Conservation (phyloP, 2,329 filamentous ascomycete genomes). For the Dactylellina drechsleri region DNA sequence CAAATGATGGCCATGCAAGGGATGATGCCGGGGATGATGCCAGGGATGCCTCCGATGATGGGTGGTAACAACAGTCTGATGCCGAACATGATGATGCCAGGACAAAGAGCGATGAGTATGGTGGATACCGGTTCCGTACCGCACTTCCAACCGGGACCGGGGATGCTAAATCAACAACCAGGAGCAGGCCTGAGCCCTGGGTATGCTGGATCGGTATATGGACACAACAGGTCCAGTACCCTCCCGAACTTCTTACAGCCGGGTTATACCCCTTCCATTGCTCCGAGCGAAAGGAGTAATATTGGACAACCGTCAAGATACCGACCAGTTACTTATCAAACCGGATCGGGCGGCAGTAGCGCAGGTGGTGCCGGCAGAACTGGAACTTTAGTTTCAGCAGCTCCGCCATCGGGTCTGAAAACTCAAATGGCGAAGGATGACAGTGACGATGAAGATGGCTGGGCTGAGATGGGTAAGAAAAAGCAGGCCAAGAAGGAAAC, state of each 20-base stretch:
- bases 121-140: conserved; percentile 76
- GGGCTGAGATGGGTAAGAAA: conserved; percentile 76
- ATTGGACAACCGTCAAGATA: conserved; percentile 89
- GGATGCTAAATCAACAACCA: conserved; percentile 37
- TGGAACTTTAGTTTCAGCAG: conserved; percentile 64
- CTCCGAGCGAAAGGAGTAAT: conserved; percentile 94
- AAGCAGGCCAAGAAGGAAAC: conserved; percentile 74
- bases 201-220: conserved; percentile 66
- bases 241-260: conserved; percentile 59
- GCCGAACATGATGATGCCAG: conserved; percentile 61
- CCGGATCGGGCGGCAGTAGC: conserved; percentile 61
- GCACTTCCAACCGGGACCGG: conserved; percentile 60
- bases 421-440: conserved; percentile 63
- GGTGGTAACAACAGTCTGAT: conserved; percentile 56
- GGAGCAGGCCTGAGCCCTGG: conserved; percentile 58
- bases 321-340: conserved; percentile 78
- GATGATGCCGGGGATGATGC: conserved; percentile 60
- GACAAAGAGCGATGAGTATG: conserved; percentile 82
- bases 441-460: conserved; percentile 74
- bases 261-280: conserved; percentile 87
- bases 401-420: conserved; percentile 58
- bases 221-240: conserved; percentile 56
- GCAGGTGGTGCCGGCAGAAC: conserved; percentile 61
- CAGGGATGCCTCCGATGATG: conserved; percentile 59
- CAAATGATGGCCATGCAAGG: conserved; percentile 58